Evolutionary conservation across 1,284 basidiomycete genomes (phyloP), one percentile per base, ranked within the genome.

Genomic region (Irpex rosettiformis): DNA sequence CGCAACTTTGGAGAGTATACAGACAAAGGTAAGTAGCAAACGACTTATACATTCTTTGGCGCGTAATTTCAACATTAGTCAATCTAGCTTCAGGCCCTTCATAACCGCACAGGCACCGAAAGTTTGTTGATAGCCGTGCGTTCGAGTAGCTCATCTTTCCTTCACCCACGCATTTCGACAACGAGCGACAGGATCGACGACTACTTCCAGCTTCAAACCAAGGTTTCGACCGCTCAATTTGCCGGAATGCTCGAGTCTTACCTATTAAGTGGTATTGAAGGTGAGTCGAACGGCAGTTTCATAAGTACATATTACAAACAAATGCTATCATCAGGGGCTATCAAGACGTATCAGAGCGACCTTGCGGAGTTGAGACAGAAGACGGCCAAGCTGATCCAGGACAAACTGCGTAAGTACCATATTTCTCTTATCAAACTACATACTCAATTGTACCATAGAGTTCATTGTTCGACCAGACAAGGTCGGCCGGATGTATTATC

Each of bases 401-500:
- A 45, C 7, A 45, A 45, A 18, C 43, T 45, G 18, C 43, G 43
- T 45, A 18, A 45, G 43, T 45, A 40, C 33, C 33, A 40, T n/a
- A 16, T n/a, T 22, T 45, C 7, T 33, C 5, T 33, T 33, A 33
- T 33, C 30, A 33, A 6, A 6, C 13, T 22, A 45, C 6, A 18
- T 7, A 45, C 43, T 40, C 33, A 40, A n/a, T n/a, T n/a, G n/a
- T n/a, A n/a, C 30, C 30, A 33, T 13, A 33, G 30, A 33, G 30
- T 33, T 33, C 13, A 13, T 18, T 45, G 43, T n/a, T 5, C 43
- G 43, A 6, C 43, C 43, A 5, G 43, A 45, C 43, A 5, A 45
- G 43, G 43, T 45, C 21, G 6, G 16, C 43, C 13, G 43, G 43
- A 62, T 64, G 64, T 55, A 58, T 24, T 67, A 66, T 52, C 18